A percentile compares a stretch with the other conserved stretches of the same genome.
These are phyloP conservation scores for Neurospora discreta DNA, from an alignment of 495 filamentous ascomycete species.

Conservation along the genomic window DNA sequence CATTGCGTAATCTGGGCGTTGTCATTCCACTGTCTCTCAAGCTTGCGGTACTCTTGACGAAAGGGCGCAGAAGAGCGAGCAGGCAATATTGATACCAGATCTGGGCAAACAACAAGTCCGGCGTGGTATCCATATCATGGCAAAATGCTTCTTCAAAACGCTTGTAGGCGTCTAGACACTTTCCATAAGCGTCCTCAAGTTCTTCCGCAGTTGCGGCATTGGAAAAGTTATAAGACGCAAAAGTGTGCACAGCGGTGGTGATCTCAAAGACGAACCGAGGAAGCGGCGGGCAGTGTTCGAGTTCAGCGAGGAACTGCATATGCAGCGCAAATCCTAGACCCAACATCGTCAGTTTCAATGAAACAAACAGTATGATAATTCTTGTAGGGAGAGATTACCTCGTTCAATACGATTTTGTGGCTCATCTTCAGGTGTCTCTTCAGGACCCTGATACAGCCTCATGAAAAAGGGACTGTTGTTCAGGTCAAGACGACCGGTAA, in stretches of 20 bases:
- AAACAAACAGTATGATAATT: background rate
- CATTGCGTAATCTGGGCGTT: conserved; percentile 5
- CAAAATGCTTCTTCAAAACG: conserved; percentile 1
- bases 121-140: background rate
- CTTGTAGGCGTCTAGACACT: conserved; percentile 8
- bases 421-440: conserved; percentile 11
- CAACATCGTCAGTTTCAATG: background rate
- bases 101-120: conserved; percentile 16
- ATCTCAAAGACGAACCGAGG: conserved; percentile 16
- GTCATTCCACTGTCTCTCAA: conserved; percentile 3
- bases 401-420: conserved; percentile 15
- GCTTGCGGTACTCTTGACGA: conserved; percentile 10
- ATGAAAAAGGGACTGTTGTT: conserved; percentile 18
- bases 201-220: conserved; percentile 17
- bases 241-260: conserved; percentile 17
- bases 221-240: conserved; percentile 16
- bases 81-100: conserved; percentile 21
- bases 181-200: conserved; percentile 16
- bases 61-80: conserved; percentile 15
- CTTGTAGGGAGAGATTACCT: conserved; percentile 4
- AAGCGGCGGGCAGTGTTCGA: conserved; percentile 12
- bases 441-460: conserved; percentile 8
- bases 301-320: conserved; percentile 14
- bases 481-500: conserved; percentile 17
- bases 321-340: conserved; percentile 14